These are phyloP conservation scores for Tilletia indica DNA, from an alignment of 1,284 basidiomycete species.

Conservation along the genomic window DNA sequence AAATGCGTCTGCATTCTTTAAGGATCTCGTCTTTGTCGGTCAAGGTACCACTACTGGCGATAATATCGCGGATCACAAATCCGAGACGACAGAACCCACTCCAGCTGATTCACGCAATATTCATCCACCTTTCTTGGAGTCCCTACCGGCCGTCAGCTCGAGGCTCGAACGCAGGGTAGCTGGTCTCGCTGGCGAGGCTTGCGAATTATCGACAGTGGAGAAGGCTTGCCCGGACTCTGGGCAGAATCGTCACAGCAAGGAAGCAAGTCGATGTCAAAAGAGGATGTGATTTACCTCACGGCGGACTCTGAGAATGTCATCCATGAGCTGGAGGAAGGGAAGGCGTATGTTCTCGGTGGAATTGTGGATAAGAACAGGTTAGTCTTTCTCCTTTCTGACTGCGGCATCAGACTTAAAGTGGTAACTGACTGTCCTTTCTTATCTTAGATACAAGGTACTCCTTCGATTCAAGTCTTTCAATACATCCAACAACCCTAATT, in stretches of 20 bases:
- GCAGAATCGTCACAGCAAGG: background rate
- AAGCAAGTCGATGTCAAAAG: slow-evolving; percentile 19
- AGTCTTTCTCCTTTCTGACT: background rate
- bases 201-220: background rate
- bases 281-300: slow-evolving; percentile 82
- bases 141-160: background rate
- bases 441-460: slow-evolving; percentile 11
- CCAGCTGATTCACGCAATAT: slow-evolving; percentile 67
- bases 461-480: background rate
- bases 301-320: slow-evolving; percentile 89
- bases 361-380: slow-evolving; percentile 82
- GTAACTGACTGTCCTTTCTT: background rate
- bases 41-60: slow-evolving; percentile 84
- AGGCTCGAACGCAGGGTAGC: slow-evolving; percentile 15
- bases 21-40: slow-evolving; percentile 53
- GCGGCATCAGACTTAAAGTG: background rate
- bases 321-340: slow-evolving; percentile 72
- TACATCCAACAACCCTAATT: background rate
- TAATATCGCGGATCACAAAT: slow-evolving; percentile 50
- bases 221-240: background rate
- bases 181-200: slow-evolving; percentile 14
- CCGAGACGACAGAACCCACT: no score
- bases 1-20: background rate
- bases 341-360: slow-evolving; percentile 93
- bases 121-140: slow-evolving; percentile 76